These are phyloP conservation scores for Globisporangium cystogenes DNA, from an alignment of 352 stramenopile genomes.

Conservation along the genomic window DNA sequence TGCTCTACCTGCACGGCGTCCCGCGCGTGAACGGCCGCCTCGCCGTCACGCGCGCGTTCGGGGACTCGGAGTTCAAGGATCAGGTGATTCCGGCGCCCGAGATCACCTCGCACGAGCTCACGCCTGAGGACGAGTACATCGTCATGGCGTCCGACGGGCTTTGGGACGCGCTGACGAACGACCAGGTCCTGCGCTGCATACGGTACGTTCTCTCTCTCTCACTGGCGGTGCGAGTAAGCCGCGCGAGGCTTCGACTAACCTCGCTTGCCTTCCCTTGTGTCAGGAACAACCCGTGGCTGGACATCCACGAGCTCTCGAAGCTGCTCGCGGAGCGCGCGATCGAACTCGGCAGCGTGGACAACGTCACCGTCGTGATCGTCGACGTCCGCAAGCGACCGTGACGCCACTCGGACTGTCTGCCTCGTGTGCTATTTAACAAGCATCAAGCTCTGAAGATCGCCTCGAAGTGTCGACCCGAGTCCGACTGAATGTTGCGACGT, in stretches of 20 bases:
- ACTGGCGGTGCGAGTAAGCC: not conserved
- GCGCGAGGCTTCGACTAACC: no score
- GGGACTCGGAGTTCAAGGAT: conserved; percentile 52
- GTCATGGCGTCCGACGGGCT: conserved; percentile 72
- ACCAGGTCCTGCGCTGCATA: conserved; percentile 55
- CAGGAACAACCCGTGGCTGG: conserved; percentile 66
- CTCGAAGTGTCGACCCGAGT: no score
- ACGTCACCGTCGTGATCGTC: conserved; percentile 71
- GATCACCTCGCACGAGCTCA: conserved; percentile 43
- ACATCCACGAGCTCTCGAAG: conserved; percentile 49
- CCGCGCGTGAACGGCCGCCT: conserved; percentile 64
- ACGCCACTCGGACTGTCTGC: not conserved
- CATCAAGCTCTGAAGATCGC: no score
- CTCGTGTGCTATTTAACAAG: no score
- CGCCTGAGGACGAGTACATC: conserved; percentile 62
- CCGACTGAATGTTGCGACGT: no score
- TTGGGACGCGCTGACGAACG: conserved; percentile 71
- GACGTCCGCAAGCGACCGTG: conserved; percentile 39
- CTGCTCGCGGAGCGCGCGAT: conserved; percentile 62
- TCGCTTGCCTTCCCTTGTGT: no score
- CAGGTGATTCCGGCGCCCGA: conserved; percentile 62
- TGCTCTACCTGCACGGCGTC: conserved; percentile 73
- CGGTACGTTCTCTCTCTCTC: conserved; percentile 20
- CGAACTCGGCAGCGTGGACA: conserved; percentile 65
- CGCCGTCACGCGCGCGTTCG: conserved; percentile 65